Conservation (phyloP, 352 stramenopile genomes). For the Pythium monospermum region DNA sequence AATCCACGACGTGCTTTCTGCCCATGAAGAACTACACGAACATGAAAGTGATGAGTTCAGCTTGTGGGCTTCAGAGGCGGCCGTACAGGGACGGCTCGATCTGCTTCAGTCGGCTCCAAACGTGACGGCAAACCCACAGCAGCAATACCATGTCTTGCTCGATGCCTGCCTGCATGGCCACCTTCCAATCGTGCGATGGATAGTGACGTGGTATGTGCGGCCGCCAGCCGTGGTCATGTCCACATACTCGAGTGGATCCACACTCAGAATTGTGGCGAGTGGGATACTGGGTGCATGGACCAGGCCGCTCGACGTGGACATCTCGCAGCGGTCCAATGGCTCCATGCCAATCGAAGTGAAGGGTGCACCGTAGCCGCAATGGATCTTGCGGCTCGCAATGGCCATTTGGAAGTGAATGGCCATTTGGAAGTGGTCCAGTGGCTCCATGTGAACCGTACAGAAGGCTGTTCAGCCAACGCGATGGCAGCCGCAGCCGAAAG, state of each 20-base stretch:
- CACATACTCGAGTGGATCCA: constrained; percentile 24
- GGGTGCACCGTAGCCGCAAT: constrained; percentile 9
- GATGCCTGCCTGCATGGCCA: constrained; percentile 20
- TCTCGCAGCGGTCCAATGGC: no score
- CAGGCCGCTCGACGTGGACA: no score
- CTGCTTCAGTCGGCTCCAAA: no score
- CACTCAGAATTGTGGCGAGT: constrained; percentile 16
- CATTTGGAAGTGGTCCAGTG: constrained; percentile 6
- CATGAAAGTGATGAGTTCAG: constrained; percentile 18
- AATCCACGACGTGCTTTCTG: no score
- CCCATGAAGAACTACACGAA: no score
- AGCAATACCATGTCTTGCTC: constrained; percentile 18
- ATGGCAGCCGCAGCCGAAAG: constrained; percentile 20
- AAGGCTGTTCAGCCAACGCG: constrained; percentile 19
- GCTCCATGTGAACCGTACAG: constrained; percentile 13
- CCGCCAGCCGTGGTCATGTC: constrained; percentile 18
- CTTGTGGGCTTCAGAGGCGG: constrained; percentile 13
- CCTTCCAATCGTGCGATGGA: constrained; percentile 23
- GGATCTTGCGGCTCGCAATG: constrained; percentile 18
- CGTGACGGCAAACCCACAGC: no score
- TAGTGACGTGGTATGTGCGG: constrained; percentile 16
- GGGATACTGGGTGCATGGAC: constrained; percentile 23
- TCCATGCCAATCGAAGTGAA: constrained; percentile 18
- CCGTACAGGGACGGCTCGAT: constrained; percentile 14
- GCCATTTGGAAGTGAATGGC: no score